Conservation (phyloP, 2,329 filamentous ascomycete species). For the Fusarium subglutinans region DNA sequence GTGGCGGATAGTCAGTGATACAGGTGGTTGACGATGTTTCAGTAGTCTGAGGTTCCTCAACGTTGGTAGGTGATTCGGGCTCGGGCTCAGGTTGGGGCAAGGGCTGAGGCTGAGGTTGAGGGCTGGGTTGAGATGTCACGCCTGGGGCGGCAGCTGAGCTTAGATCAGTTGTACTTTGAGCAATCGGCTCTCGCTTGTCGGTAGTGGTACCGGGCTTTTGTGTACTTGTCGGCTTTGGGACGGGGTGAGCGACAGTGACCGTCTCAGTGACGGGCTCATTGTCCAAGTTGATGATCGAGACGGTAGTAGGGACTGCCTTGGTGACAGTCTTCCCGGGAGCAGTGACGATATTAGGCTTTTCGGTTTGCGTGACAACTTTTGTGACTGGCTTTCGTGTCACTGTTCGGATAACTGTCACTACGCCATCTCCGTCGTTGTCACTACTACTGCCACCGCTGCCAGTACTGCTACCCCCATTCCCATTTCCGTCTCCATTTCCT, state of each 20-base stretch:
- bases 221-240: conserved; percentile 2
- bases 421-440: conserved; percentile 27
- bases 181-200: not conserved
- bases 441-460: conserved; percentile 19
- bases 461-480: conserved; percentile 13
- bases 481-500: conserved; percentile 22
- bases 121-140: conserved; percentile 3
- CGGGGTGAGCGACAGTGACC: conserved; percentile 38
- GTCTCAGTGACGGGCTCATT: conserved; percentile 37
- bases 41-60: not conserved
- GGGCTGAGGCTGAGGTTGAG: conserved; percentile 6
- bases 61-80: conserved; percentile 8
- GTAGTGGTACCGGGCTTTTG: not conserved
- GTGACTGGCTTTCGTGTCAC: conserved; percentile 44
- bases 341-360: conserved; percentile 42
- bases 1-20: not conserved
- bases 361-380: conserved; percentile 42
- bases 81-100: conserved; percentile 11
- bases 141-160: conserved; percentile 16
- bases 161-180: not conserved
- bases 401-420: conserved; percentile 50
- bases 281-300: conserved; percentile 46
- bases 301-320: conserved; percentile 43
- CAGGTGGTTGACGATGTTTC: not conserved
- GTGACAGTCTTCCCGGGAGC: conserved; percentile 40